Conservation (phyloP, 495 filamentous ascomycete species). For the Aspergillus kassunensis region DNA sequence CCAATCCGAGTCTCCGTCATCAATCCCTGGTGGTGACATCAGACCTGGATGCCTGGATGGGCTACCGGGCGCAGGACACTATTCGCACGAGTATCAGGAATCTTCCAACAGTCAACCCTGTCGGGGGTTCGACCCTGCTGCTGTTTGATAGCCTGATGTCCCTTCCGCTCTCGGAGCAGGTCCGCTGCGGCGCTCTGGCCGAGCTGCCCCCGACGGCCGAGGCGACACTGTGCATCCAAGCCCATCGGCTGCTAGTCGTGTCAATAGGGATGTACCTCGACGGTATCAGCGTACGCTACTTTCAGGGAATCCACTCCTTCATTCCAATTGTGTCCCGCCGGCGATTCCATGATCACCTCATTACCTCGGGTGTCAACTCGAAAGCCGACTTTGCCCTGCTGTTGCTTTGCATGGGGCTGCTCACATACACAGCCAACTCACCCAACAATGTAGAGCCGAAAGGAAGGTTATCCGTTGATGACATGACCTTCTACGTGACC, state of each 20-base stretch:
- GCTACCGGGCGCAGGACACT: too few species aligned
- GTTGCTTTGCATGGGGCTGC: conserved; percentile 4
- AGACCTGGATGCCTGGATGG: too few species aligned
- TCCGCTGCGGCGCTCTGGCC: too few species aligned
- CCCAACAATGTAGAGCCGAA: neutral
- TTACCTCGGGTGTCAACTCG: neutral
- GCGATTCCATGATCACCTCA: conserved; percentile 20
- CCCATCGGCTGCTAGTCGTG: conserved; percentile 8
- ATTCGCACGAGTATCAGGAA: too few species aligned
- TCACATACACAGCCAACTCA: neutral
- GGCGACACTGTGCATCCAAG: conserved; percentile 16
- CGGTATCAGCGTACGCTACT: conserved; percentile 33
- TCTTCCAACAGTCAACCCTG: too few species aligned
- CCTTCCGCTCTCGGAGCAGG: neutral
- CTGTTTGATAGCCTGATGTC: too few species aligned
- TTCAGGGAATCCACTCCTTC: conserved; percentile 30
- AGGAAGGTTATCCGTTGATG: neutral
- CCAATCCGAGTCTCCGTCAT: too few species aligned
- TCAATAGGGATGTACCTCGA: conserved; percentile 30
- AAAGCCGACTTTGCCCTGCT: conserved; percentile 21
- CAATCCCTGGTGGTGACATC: too few species aligned
- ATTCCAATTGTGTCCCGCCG: conserved; percentile 34
- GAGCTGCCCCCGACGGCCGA: neutral
- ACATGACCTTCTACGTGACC: conserved; percentile 22
- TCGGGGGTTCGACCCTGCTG: too few species aligned